Base-by-base conservation (phyloP, 139 green algal species). In the Tetradesmus lagerheimii region DNA sequence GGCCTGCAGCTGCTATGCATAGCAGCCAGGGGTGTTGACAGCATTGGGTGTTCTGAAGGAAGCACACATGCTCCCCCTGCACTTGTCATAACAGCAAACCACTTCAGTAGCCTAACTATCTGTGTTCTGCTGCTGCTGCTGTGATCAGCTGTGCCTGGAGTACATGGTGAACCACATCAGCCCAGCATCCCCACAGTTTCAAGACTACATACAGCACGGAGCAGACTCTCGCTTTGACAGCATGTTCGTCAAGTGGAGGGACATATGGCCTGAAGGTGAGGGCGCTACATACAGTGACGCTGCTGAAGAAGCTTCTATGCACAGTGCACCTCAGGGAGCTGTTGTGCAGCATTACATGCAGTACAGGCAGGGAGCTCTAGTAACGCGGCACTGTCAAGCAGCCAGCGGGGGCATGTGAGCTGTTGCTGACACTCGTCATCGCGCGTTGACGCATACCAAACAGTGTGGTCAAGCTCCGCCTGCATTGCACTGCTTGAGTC, bases 141-240 rank as follows among this genome's bases (percentile, higher is more conserved):
- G 31, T 20, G 4, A 41, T 25, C 85, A 94, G 38, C 35, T 94
- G 77, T 90, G 90, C 83, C 75, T 94, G 64, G 92, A 95, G 89
- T 92, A 89, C 71, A 95, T 95, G 92, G 89, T 94, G 43, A 95
- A 95, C 80, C 92, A 95, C 84, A 93, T 95, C 38, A 92, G 87
- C 27, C 91, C 92, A 23, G 83, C 43, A 0, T 91, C 83, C 20
- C 57, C 81, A 1, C 86, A 95, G 87, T 95, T 95, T 38, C 90
- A 93, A 75, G 92, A 95, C 79, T 95, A 91, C 41, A 20, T 92
- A 41, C 71, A 88, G 34, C 76, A 93, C 18, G 91, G 92, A 9
- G 79, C 90, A 4, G 41, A 83, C n/a, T 94, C 92, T 2, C 27
- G 87, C 78, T 92, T 76, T 29, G 66, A 27, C 25, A 50, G 85